Conservation (phyloP, 345 rosid species). For the Melaleuca quinquenervia region DNA sequence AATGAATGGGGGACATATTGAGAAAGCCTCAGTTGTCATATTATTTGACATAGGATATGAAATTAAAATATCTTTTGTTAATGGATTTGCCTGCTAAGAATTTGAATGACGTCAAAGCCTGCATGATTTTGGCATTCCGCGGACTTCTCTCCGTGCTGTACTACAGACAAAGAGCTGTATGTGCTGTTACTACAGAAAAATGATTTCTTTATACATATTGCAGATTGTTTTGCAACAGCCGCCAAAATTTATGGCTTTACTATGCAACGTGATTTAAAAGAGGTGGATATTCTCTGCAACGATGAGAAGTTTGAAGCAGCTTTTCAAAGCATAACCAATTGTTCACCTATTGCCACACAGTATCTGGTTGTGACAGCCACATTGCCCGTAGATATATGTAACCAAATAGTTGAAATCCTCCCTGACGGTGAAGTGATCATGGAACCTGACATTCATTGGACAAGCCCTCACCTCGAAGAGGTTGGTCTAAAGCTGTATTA, state of each 20-base stretch:
- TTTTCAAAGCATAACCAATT: conserved; percentile 53
- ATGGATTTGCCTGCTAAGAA: no score
- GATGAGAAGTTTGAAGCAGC: conserved; percentile 74
- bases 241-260: conserved; percentile 1
- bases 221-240: not conserved
- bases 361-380: conserved; percentile 91
- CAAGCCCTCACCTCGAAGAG: conserved; percentile 79
- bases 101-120: no score
- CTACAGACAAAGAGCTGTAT: no score
- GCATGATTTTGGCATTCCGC: no score
- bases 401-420: conserved; percentile 70
- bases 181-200: no score
- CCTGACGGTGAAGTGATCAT: conserved; percentile 77
- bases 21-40: no score
- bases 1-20: no score
- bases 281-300: conserved; percentile 73
- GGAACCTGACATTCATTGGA: conserved; percentile 90
- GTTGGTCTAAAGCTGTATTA: conserved; percentile 18
- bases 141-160: no score
- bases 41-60: no score
- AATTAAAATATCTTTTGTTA: no score
- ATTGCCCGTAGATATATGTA: conserved; percentile 65
- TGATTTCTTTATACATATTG: no score
- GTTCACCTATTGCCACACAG: conserved; percentile 65
- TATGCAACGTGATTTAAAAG: conserved; percentile 76